A percentile compares a stretch with the other conserved stretches of the same genome.
phyloP scores from a whole-genome alignment of 495 filamentous ascomycete species.

The Xylaria curta region DNA sequence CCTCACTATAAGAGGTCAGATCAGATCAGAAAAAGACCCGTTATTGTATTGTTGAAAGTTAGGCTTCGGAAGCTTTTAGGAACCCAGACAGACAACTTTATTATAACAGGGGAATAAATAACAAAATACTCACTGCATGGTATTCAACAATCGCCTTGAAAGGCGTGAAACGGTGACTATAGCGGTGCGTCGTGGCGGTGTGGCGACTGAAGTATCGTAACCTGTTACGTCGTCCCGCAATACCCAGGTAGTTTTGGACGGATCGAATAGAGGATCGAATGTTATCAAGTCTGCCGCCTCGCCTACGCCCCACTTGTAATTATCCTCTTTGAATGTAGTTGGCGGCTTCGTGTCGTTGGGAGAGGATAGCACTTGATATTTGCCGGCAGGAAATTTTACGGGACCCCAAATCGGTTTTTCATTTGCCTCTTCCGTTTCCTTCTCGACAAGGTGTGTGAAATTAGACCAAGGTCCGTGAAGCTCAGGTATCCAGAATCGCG shows the following conservation, averaged over 20 bases:
- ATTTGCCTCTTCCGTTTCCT: constrained; percentile 29
- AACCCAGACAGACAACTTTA: too few relatives aligned
- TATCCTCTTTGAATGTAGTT: constrained; percentile 48
- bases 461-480: constrained; percentile 51
- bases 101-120: neutral
- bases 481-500: constrained; percentile 55
- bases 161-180: constrained; percentile 79
- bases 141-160: constrained; percentile 71
- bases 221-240: constrained; percentile 73
- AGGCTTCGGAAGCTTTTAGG: neutral
- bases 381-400: constrained; percentile 29
- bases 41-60: neutral
- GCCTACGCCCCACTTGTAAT: constrained; percentile 65
- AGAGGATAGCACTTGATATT: constrained; percentile 22
- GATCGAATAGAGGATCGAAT: constrained; percentile 59
- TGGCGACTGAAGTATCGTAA: constrained; percentile 66
- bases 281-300: constrained; percentile 63
- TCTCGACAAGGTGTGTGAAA: constrained; percentile 52
- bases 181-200: constrained; percentile 74
- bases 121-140: constrained; percentile 66
- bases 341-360: constrained; percentile 56
- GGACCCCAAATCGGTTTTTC: constrained; percentile 40
- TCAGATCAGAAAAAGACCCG: neutral
- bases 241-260: constrained; percentile 60
- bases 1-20: constrained; percentile 42